Base-by-base conservation (phyloP, 2,329 filamentous ascomycete species). In the Trichocomaceae sp. region DNA sequence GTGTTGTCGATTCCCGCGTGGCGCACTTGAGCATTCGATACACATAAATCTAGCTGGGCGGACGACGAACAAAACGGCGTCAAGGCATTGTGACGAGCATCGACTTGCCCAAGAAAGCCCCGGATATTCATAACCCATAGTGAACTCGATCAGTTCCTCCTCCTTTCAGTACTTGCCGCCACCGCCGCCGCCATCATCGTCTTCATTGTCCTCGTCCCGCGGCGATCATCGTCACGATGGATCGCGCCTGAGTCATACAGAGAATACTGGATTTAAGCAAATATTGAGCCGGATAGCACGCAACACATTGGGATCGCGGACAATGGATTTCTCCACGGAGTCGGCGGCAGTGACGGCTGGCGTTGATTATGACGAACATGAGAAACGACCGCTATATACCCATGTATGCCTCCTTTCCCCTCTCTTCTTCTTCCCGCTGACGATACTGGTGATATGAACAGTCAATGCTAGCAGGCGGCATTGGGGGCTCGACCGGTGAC, bases 391-490 rank as follows among this genome's bases (percentile, higher is more conserved):
- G 60, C 82, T 82, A 54, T 84, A 83, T 67, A 65, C 83, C 62
- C 80, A 86, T 74, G 83, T 86, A 72, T 69, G 82, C 73, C 45
- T 46, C 41, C 39, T 5, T 44, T 41, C 2, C 22, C 20, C 2
- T 2, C 19, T 15, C 10, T 52, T 5, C 15, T 31, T 37, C 44
- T 52, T 53, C 47, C 31, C 31, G 13, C 31, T 35, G 31, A 35
- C 13, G 46, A 22, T 19, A 22, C 52, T 54, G 31, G 49, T 23
- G 35, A 17, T 41, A 19, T 45, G 5, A 26, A 64, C 26, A 96
- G 90, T 85, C 88, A 69, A 99, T 97, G 91, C 79, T 99, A 66
- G 93, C 93, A 33, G 93, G 93, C 66, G 93, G 92, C 57, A 78
- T 95, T 52, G 93, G 95, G 66, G 93, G 93, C 52, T 91, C 88